phyloP scores from a whole-genome alignment of 2,329 filamentous ascomycete genomes.

The Ramularia collo-cygni region DNA sequence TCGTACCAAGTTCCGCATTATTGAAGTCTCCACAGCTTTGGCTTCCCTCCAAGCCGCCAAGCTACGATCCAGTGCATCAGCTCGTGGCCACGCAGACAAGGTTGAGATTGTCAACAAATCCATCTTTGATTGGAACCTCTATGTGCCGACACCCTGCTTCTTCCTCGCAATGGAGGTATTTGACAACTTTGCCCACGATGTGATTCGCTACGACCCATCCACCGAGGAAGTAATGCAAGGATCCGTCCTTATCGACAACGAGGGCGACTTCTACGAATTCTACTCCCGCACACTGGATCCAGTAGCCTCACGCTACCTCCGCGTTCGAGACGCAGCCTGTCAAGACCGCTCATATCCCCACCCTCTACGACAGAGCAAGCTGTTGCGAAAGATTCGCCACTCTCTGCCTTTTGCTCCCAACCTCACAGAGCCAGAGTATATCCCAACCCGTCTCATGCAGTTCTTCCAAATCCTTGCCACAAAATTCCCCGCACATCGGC shows the following conservation, averaged over 20 bases:
- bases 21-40: constrained; percentile 83
- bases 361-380: constrained; percentile 48
- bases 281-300: constrained; percentile 77
- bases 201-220: constrained; percentile 77
- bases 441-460: constrained; percentile 89
- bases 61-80: constrained; percentile 58
- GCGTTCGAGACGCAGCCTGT: constrained; percentile 70
- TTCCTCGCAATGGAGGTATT: constrained; percentile 98
- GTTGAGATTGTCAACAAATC: constrained; percentile 93
- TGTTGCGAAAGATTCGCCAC: constrained; percentile 56
- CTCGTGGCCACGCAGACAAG: constrained; percentile 70
- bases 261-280: constrained; percentile 92
- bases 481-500: constrained; percentile 83
- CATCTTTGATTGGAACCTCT: constrained; percentile 87
- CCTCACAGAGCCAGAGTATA: constrained; percentile 79
- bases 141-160: constrained; percentile 89
- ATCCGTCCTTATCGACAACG: constrained; percentile 73
- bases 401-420: constrained; percentile 66
- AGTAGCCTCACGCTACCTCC: constrained; percentile 71
- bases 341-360: constrained; percentile 55
- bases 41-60: constrained; percentile 70
- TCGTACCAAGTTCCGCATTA: constrained; percentile 87
- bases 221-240: constrained; percentile 83
- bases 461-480: constrained; percentile 88
- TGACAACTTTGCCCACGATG: constrained; percentile 96